Percentiles rank a stretch among this genome's conserved stretches.
Conservation (phyloP, 768 basidiomycete species). For the Amanita inopinata region DNA sequence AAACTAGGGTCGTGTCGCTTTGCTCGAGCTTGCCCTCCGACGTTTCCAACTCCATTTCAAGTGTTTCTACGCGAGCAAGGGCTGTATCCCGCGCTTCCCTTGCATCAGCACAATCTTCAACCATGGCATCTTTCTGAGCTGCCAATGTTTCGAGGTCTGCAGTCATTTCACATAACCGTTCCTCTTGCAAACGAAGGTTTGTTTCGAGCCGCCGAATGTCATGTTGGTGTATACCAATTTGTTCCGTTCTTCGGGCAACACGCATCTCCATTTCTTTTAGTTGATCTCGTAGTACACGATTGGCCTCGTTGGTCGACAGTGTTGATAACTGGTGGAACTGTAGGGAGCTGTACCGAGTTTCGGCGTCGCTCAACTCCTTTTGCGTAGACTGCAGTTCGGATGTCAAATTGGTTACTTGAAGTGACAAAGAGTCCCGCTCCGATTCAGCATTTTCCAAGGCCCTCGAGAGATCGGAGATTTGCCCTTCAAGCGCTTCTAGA, state of each 20-base stretch:
- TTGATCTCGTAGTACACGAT: constrained; percentile 46
- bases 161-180: constrained; percentile 61
- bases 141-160: constrained; percentile 55
- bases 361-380: constrained; percentile 44
- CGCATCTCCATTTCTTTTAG: constrained; percentile 62
- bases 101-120: constrained; percentile 76
- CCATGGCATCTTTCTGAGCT: constrained; percentile 69
- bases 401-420: constrained; percentile 56
- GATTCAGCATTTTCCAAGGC: constrained; percentile 49
- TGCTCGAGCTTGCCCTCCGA: constrained; percentile 21
- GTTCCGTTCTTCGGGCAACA: constrained; percentile 56
- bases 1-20: constrained; percentile 24
- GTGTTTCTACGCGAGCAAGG: constrained; percentile 39
- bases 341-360: constrained; percentile 50
- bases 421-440: constrained; percentile 54
- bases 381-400: constrained; percentile 45
- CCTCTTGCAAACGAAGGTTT: constrained; percentile 67
- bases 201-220: constrained; percentile 70
- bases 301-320: constrained; percentile 49
- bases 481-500: constrained; percentile 32
- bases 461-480: constrained; percentile 33
- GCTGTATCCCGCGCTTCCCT: constrained; percentile 66
- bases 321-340: constrained; percentile 58
- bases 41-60: constrained; percentile 53
- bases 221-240: constrained; percentile 71